Evolutionary conservation across 306 rosid genomes (phyloP).

Genomic region (Quercus robur): DNA sequence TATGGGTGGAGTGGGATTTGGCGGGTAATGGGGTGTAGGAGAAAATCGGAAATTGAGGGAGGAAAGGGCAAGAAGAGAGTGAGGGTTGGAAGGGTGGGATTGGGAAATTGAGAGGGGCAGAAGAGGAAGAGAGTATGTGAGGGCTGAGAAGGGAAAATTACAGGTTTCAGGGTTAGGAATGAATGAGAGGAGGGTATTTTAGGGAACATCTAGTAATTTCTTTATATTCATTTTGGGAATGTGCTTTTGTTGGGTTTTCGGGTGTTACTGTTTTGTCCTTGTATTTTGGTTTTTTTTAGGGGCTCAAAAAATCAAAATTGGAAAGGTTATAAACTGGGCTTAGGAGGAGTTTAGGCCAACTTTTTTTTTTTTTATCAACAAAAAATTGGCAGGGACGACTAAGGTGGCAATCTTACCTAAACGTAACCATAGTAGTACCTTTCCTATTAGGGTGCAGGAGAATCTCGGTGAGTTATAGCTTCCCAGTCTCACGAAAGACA

Average conservation of each 20-base stretch:
- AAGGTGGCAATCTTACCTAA: accelerated
- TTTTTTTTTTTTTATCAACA: no score
- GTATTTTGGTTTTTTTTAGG: no score
- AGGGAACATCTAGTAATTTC: constrained; percentile 40
- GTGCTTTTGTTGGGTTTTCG: not conserved
- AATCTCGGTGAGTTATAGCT: accelerated
- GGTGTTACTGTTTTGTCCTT: constrained; percentile 77
- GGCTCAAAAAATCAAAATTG: no score
- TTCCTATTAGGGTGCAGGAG: accelerated
- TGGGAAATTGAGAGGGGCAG: constrained; percentile 69
- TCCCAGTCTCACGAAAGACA: accelerated
- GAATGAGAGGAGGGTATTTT: constrained; percentile 70
- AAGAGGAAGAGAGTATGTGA: constrained; percentile 44
- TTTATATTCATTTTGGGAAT: constrained; percentile 12
- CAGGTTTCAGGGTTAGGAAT: constrained; percentile 42
- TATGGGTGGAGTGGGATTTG: constrained; percentile 38
- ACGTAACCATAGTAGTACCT: accelerated
- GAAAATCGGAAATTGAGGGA: constrained; percentile 61
- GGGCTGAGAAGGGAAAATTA: constrained; percentile 79
- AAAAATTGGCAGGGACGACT: accelerated
- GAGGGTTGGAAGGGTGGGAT: constrained; percentile 23
- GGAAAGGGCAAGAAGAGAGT: constrained; percentile 69
- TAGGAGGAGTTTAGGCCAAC: no score
- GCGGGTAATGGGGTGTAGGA: constrained; percentile 62
- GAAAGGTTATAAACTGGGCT: no score